A percentile compares a stretch with the other conserved stretches of the same genome.
These are phyloP conservation scores for Heliamphora exappendiculata DNA, from an alignment of 148 eudicot genomes.

Conservation along the genomic window DNA sequence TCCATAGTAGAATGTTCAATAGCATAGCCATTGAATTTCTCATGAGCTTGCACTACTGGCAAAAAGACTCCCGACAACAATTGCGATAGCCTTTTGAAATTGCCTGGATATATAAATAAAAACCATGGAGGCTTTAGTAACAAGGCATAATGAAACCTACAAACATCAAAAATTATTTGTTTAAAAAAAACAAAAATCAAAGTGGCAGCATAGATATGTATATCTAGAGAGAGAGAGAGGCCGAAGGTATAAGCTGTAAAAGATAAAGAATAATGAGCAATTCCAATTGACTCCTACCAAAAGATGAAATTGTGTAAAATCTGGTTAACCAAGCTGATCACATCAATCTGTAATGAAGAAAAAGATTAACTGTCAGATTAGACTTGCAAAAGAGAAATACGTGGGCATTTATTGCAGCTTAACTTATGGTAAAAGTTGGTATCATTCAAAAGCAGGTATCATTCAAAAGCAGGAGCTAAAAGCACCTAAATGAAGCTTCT, in stretches of 20 bases:
- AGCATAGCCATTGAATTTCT: neutral
- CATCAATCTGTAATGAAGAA: neutral
- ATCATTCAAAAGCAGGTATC: too few relatives aligned
- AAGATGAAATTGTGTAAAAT: neutral
- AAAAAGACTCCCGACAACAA: slow-evolving; percentile 12
- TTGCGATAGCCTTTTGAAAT: neutral
- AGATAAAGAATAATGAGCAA: neutral
- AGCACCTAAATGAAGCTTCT: too few relatives aligned
- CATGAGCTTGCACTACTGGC: neutral
- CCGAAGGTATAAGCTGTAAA: neutral
- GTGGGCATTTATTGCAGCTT: too few relatives aligned
- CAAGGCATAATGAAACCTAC: neutral
- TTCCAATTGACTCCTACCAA: neutral
- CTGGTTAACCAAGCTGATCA: neutral
- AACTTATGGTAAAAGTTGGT: too few relatives aligned
- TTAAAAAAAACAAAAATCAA: neutral
- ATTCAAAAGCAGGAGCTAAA: too few relatives aligned
- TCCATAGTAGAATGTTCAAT: slow-evolving; percentile 5
- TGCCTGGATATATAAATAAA: slow-evolving; percentile 11
- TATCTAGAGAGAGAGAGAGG: neutral
- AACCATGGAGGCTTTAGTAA: neutral
- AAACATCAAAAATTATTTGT: neutral
- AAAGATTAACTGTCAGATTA: too few relatives aligned
- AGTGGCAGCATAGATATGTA: neutral
- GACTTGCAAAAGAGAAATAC: too few relatives aligned